Base-by-base conservation (phyloP, 1,139 yeast genomes). In the Magnusiomyces tetraspermus region DNA sequence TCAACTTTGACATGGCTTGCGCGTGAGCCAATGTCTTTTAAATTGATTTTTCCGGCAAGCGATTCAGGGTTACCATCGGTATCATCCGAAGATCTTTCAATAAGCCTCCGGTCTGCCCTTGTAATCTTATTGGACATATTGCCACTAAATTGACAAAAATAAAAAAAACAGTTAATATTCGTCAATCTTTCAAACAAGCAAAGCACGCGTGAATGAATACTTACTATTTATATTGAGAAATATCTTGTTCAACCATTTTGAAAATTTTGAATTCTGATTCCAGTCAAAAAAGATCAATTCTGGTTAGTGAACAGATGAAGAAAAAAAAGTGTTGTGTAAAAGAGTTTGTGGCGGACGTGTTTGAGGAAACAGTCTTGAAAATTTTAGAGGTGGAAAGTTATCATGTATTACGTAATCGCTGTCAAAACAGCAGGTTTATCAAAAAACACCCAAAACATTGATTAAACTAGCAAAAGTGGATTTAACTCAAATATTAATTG, bases 61-160 rank as follows among this genome's bases (percentile, higher is more conserved):
- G 95, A 82, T 51, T 78, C 78, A 0, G 96, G 96, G 48, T 76
- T 79, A 17, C 83, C 80, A 48, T 73, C 65, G 11, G 77, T 79
- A 53, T 78, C 80, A 50, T 69, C 72, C 40, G 71, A 70, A 3
- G 72, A 66, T 19, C 72, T 64, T 41, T 68, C 71, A 43, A 79
- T 61, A 49, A 76, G 68, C 51, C 81, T 66, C 55, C 77, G 73
- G 60, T 81, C 87, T 58, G 78, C 76, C 57, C 77, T 74, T 37
- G 83, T 74, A 59, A 85, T 90, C 71, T 83, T 82, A 63, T 83
- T 85, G 53, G 95, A 78, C 88, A 85, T 64, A 42, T 57, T 65
- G 53, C 63, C 66, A 59, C 67, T 64, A 50, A 19, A 49, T 10
- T 36, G 17, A 10, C 5, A 36, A n/a, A 10, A 10, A 36, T 17